phyloP scores from a whole-genome alignment of 805 yeast species.

The Candida pini region DNA sequence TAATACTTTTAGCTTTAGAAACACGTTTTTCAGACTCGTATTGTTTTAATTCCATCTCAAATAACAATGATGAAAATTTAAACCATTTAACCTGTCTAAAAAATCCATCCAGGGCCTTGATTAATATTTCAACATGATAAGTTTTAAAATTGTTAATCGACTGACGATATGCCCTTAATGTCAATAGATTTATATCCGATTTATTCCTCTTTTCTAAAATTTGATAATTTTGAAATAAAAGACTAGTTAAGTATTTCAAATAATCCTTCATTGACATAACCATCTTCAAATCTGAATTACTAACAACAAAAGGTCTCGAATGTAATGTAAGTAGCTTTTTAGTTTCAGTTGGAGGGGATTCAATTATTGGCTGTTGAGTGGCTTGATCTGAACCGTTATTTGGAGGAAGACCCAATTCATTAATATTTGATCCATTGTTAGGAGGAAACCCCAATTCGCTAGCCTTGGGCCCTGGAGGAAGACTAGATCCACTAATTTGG shows the following conservation, averaged over 20 bases:
- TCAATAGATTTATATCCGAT: not conserved
- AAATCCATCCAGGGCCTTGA: conserved; percentile 16
- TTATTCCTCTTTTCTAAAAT: conserved; percentile 1
- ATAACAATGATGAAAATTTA: conserved; percentile 17
- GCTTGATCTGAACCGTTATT: too few relatives aligned
- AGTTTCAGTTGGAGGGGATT: too few relatives aligned
- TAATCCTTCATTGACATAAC: conserved; percentile 13
- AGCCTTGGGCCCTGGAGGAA: too few relatives aligned
- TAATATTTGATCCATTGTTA: too few relatives aligned
- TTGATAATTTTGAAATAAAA: conserved; percentile 15
- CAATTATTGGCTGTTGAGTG: not conserved
- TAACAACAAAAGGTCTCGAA: conserved; percentile 8
- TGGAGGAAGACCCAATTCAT: too few relatives aligned
- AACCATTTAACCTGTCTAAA: conserved; percentile 17
- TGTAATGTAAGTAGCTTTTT: not conserved
- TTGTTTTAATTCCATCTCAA: conserved; percentile 17
- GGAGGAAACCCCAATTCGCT: too few relatives aligned
- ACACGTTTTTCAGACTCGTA: too few relatives aligned
- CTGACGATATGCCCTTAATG: conserved; percentile 4
- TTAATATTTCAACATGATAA: conserved; percentile 15
- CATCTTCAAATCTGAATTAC: conserved; percentile 7
- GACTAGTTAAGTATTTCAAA: conserved; percentile 10
- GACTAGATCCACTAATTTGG: too few relatives aligned
- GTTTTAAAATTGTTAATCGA: conserved; percentile 17
- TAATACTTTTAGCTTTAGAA: too few relatives aligned